Evolutionary conservation across 495 filamentous ascomycete genomes (phyloP).

Genomic region (Hypoxylon perforatum): DNA sequence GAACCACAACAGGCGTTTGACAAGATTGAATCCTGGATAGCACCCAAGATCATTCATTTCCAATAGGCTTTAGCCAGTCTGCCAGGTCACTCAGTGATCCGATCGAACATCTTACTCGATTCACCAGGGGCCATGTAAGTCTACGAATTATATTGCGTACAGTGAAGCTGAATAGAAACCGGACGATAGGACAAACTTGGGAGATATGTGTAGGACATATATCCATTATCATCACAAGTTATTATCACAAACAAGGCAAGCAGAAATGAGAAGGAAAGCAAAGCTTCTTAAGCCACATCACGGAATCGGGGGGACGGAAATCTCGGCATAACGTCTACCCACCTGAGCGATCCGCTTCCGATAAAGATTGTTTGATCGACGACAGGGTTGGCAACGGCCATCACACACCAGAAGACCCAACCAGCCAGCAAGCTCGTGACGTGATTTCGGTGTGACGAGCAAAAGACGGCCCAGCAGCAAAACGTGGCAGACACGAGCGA

Average conservation of each 20-base stretch:
- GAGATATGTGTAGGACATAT: background rate
- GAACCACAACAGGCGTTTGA: no score
- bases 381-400: conserved; percentile 13
- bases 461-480: conserved; percentile 8
- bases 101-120: background rate
- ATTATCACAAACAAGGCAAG: background rate
- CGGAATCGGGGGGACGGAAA: conserved; percentile 15
- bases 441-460: conserved; percentile 12
- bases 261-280: background rate
- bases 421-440: background rate
- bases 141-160: no score
- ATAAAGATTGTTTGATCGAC: conserved; percentile 36
- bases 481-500: conserved; percentile 30
- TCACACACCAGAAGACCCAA: background rate
- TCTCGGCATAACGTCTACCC: conserved; percentile 18
- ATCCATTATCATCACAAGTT: background rate
- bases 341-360: conserved; percentile 12
- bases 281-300: background rate
- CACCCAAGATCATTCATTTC: background rate
- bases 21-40: no score
- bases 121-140: no score
- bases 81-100: background rate
- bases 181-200: background rate
- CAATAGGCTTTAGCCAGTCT: background rate
- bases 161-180: no score